Conservation (phyloP, 768 basidiomycete species). For the Xerocomellus dryophilus region DNA sequence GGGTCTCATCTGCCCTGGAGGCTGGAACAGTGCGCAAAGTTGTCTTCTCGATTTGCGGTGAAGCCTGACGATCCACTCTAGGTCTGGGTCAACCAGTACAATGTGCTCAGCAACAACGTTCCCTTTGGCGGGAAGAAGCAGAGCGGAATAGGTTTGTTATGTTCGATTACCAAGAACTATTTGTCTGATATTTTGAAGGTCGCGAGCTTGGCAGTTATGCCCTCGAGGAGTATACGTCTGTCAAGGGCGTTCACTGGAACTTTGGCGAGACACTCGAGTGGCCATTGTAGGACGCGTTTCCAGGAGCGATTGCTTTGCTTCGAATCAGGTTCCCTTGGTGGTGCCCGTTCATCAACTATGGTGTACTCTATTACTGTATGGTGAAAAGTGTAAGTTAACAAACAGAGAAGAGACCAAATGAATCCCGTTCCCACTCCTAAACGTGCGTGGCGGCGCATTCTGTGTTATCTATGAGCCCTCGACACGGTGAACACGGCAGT, state of each 20-base stretch:
- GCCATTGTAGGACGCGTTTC: constrained; percentile 51
- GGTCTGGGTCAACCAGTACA: constrained; percentile 95
- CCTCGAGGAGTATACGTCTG: constrained; percentile 78
- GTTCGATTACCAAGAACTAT: neutral
- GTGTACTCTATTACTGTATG: constrained; percentile 6
- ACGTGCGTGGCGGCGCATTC: neutral
- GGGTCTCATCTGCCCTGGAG: constrained; percentile 80
- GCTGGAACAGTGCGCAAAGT: constrained; percentile 72
- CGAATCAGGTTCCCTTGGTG: neutral
- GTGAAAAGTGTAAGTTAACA: constrained; percentile 20
- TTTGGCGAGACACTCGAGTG: constrained; percentile 77
- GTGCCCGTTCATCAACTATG: neutral
- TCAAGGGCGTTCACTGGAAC: constrained; percentile 86
- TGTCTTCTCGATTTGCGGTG: neutral
- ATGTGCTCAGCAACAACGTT: constrained; percentile 77
- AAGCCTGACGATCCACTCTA: constrained; percentile 28
- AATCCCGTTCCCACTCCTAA: constrained; percentile 7
- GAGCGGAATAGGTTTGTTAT: constrained; percentile 67
- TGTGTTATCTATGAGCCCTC: neutral
- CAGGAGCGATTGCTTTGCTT: neutral
- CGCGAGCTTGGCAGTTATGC: constrained; percentile 86
- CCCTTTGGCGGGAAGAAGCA: constrained; percentile 97
- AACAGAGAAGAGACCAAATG: constrained; percentile 6
- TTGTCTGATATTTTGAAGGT: constrained; percentile 43
- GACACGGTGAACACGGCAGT: constrained; percentile 2